A percentile compares a stretch with the other conserved stretches of the same genome.
Conservation (phyloP, 306 rosid genomes). For the Nissolia schottii region DNA sequence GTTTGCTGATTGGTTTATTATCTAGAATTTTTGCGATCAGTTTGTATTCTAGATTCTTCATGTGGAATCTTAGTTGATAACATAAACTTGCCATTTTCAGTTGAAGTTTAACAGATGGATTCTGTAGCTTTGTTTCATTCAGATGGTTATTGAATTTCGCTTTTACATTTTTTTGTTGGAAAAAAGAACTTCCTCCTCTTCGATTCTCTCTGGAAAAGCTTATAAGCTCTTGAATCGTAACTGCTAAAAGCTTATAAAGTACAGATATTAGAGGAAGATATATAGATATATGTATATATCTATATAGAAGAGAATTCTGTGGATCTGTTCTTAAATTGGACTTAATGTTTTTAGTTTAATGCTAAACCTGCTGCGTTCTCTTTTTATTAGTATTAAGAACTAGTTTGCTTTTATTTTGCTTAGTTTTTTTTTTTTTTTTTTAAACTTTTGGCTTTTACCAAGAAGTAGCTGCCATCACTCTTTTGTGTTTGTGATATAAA, state of each 20-base stretch:
- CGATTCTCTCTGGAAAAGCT: background rate
- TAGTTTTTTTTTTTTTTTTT: background rate
- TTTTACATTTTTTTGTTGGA: background rate
- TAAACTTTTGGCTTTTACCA: background rate
- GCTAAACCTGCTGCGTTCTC: background rate
- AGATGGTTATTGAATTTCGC: background rate
- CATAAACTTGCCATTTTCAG: background rate
- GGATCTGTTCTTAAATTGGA: slow-evolving; percentile 26
- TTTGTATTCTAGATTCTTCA: background rate
- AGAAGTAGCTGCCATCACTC: background rate
- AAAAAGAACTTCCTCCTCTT: background rate
- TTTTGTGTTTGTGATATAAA: slow-evolving; percentile 4
- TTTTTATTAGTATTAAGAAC: background rate
- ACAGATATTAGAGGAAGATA: background rate
- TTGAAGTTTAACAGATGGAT: background rate
- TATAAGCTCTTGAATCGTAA: background rate
- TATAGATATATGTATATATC: too few relatives aligned
- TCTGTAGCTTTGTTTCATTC: background rate
- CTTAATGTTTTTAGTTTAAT: background rate
- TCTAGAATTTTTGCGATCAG: background rate
- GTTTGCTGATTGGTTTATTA: background rate
- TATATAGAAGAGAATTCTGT: background rate
- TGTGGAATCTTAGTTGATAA: background rate
- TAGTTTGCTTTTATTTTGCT: background rate
- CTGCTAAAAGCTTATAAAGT: background rate